A percentile compares a stretch with the other conserved stretches of the same genome.
Conservation (phyloP, 164 flowering plant species). For the Vitis rotundifolia region DNA sequence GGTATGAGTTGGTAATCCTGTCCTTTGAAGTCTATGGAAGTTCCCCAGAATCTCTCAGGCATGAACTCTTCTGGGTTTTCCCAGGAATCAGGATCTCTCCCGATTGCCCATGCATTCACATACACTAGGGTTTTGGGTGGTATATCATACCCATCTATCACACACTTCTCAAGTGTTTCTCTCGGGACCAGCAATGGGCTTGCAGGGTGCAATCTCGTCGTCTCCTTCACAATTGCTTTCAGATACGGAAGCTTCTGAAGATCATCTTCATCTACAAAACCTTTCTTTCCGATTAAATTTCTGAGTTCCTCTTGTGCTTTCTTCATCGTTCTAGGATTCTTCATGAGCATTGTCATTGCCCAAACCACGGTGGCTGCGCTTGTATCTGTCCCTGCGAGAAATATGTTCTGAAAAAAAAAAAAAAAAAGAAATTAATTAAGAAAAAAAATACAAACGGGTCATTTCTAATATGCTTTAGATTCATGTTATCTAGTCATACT, state of each 20-base stretch:
- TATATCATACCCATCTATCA: slow-evolving; percentile 31
- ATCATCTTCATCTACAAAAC: slow-evolving; percentile 20
- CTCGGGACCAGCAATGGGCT: slow-evolving; percentile 30
- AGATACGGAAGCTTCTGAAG: slow-evolving; percentile 22
- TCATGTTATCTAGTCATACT: too few species aligned
- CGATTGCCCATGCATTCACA: slow-evolving; percentile 39
- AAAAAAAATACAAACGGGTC: too few species aligned
- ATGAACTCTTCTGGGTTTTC: slow-evolving; percentile 25
- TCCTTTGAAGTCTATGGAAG: slow-evolving; percentile 13
- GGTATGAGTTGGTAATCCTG: slow-evolving; percentile 19
- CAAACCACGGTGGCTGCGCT: too few species aligned
- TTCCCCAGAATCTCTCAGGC: slow-evolving; percentile 35
- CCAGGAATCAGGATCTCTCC: slow-evolving; percentile 40
- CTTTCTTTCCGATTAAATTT: slow-evolving; percentile 6
- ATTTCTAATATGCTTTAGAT: too few species aligned
- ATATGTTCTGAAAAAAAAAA: too few species aligned
- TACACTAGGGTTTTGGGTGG: slow-evolving; percentile 27
- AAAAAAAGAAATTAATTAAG: too few species aligned
- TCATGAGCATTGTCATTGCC: too few species aligned
- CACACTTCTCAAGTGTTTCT: slow-evolving; percentile 23
- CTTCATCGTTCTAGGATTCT: slow-evolving; percentile 13
- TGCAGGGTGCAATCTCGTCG: slow-evolving; percentile 28
- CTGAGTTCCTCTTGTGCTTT: slow-evolving; percentile 28
- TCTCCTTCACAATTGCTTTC: slow-evolving; percentile 36
- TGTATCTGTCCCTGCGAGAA: too few species aligned